Percentiles rank a stretch among this genome's conserved stretches.
phyloP scores from a whole-genome alignment of 129 eudicot genomes.

The Arctium minus region DNA sequence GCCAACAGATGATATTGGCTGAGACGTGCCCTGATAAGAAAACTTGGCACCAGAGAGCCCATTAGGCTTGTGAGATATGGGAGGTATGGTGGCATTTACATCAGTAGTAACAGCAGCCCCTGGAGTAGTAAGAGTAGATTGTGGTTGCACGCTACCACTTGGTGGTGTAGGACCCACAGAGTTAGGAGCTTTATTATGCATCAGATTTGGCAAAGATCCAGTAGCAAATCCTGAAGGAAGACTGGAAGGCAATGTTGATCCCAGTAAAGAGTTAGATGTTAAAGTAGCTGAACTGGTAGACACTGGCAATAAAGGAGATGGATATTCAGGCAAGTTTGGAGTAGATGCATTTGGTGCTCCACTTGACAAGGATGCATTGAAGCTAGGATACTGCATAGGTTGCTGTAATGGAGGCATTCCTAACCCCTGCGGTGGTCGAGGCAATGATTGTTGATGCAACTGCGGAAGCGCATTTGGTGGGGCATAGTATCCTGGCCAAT shows the following conservation, averaged over 20 bases:
- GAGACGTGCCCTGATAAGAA: constrained; percentile 42
- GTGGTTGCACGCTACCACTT: constrained; percentile 38
- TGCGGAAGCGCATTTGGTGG: constrained; percentile 69
- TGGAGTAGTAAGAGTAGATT: constrained; percentile 27
- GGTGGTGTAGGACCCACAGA: constrained; percentile 29
- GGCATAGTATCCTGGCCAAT: constrained; percentile 85
- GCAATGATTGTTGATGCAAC: constrained; percentile 65
- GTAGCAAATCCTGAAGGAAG: constrained; percentile 34
- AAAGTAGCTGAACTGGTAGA: constrained; percentile 36
- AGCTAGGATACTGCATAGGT: constrained; percentile 62
- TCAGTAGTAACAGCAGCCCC: constrained; percentile 16
- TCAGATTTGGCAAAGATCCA: constrained; percentile 37
- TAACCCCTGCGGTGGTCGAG: constrained; percentile 69
- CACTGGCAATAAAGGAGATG: constrained; percentile 30
- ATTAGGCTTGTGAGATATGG: constrained; percentile 38
- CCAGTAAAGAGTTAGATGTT: constrained; percentile 38
- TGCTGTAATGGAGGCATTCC: constrained; percentile 66
- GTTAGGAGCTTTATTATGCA: constrained; percentile 36
- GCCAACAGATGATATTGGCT: constrained; percentile 33
- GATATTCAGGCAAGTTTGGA: constrained; percentile 40
- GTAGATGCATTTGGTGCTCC: constrained; percentile 39
- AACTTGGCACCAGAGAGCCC: constrained; percentile 39
- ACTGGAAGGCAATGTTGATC: constrained; percentile 43
- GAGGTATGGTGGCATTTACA: constrained; percentile 28
- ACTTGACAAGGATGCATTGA: constrained; percentile 46